Evolutionary conservation across 345 rosid genomes (phyloP).

Genomic region (Bruguiera sexangula): DNA sequence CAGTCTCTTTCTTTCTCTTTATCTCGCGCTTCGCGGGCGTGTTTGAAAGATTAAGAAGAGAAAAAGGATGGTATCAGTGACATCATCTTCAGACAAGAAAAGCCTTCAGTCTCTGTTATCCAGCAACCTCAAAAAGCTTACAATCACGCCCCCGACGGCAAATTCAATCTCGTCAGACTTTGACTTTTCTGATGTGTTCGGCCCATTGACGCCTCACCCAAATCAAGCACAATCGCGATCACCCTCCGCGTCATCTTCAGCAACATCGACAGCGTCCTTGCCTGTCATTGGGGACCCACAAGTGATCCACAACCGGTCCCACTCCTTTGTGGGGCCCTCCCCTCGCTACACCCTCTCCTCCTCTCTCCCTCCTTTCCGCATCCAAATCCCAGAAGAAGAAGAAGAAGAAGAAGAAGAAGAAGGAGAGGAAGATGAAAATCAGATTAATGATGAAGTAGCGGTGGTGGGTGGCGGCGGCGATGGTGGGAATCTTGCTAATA

Average conservation of each 20-base stretch:
- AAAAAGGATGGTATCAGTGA: no score
- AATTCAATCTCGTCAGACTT: conserved; percentile 37
- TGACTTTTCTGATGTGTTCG: conserved; percentile 58
- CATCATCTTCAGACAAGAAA: conserved; percentile 36
- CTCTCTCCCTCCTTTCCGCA: conserved; percentile 40
- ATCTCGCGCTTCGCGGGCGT: no score
- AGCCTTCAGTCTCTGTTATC: conserved; percentile 45
- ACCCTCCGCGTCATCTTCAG: conserved; percentile 12
- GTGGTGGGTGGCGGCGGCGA: neutral
- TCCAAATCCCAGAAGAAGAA: conserved; percentile 40
- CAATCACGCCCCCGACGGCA: conserved; percentile 40
- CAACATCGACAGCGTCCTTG: conserved; percentile 28
- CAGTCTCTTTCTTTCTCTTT: no score
- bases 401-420: conserved; percentile 36
- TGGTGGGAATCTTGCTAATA: conserved; percentile 10
- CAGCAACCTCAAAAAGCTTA: conserved; percentile 50
- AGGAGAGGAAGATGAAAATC: conserved; percentile 2
- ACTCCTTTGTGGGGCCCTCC: conserved; percentile 74
- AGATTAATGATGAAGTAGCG: neutral
- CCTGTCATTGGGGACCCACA: conserved; percentile 39
- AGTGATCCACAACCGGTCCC: conserved; percentile 62
- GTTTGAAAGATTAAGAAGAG: no score
- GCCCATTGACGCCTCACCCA: conserved; percentile 41
- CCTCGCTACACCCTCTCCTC: conserved; percentile 55
- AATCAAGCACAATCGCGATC: conserved; percentile 25